These are phyloP conservation scores for Aspergillus sclerotiicarbonarius DNA, from an alignment of 495 filamentous ascomycete genomes.

Conservation along the genomic window DNA sequence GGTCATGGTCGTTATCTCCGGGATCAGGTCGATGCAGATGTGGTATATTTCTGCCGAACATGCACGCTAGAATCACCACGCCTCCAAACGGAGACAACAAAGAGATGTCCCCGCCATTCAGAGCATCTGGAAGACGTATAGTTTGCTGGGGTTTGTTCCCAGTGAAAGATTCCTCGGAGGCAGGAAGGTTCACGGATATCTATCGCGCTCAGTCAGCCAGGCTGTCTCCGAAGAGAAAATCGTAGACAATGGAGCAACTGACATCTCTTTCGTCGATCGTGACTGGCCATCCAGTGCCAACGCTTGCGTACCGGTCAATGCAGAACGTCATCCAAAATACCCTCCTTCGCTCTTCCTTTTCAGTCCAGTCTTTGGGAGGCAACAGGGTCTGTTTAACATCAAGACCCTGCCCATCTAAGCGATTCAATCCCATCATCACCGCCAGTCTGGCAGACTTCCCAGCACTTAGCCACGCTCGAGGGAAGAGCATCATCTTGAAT, in stretches of 20 bases:
- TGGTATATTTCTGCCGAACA: constrained; percentile 92
- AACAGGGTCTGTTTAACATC: constrained; percentile 92
- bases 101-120: constrained; percentile 66
- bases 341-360: constrained; percentile 83
- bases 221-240: neutral
- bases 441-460: constrained; percentile 73
- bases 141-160: constrained; percentile 71
- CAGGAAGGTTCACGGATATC: constrained; percentile 81
- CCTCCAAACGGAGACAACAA: constrained; percentile 77
- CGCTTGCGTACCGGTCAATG: constrained; percentile 88
- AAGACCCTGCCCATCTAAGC: constrained; percentile 78
- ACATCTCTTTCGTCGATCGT: constrained; percentile 87
- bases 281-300: constrained; percentile 98
- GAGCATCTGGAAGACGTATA: constrained; percentile 65
- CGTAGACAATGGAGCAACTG: constrained; percentile 22
- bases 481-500: constrained; percentile 98
- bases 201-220: constrained; percentile 28
- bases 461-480: constrained; percentile 89
- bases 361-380: constrained; percentile 86
- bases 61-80: constrained; percentile 76
- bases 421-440: constrained; percentile 93
- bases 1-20: constrained; percentile 80
- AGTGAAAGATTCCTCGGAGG: constrained; percentile 83
- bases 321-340: constrained; percentile 96
- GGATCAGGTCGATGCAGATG: constrained; percentile 88